Evolutionary conservation across 2,329 filamentous ascomycete genomes (phyloP).

Genomic region (Mariannaea elegans): DNA sequence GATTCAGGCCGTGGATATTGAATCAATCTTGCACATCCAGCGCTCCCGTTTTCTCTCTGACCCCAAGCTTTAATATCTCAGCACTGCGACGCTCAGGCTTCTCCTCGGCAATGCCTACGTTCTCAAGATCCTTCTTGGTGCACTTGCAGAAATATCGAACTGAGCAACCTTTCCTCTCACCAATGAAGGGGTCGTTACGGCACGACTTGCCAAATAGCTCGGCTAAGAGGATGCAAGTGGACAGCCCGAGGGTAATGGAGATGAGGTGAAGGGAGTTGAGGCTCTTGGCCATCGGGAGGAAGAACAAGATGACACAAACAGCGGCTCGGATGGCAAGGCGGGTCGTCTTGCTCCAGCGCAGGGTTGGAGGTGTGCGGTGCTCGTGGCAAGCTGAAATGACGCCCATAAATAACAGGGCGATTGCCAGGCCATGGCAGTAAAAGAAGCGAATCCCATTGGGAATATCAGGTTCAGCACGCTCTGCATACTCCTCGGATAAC

Average conservation of each 20-base stretch:
- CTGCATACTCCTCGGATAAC: slow-evolving; percentile 60
- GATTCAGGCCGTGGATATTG: no score
- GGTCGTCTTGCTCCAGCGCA: slow-evolving; percentile 59
- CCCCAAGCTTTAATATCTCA: slow-evolving; percentile 34
- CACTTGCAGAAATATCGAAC: slow-evolving; percentile 54
- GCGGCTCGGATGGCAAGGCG: slow-evolving; percentile 60
- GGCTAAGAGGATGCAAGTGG: slow-evolving; percentile 55
- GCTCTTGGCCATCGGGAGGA: slow-evolving; percentile 59
- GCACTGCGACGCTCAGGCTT: slow-evolving; percentile 39
- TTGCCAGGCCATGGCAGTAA: slow-evolving; percentile 69
- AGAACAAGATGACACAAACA: slow-evolving; percentile 61
- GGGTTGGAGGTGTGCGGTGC: slow-evolving; percentile 60
- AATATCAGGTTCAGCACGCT: slow-evolving; percentile 60
- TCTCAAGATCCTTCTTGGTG: slow-evolving; percentile 49
- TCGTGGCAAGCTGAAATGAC: slow-evolving; percentile 64
- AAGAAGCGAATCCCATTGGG: slow-evolving; percentile 65
- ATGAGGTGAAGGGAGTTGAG: slow-evolving; percentile 58
- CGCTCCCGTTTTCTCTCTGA: slow-evolving; percentile 37
- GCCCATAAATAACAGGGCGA: slow-evolving; percentile 63
- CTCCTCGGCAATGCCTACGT: slow-evolving; percentile 34
- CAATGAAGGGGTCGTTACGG: slow-evolving; percentile 54
- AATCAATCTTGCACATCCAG: slow-evolving; percentile 32
- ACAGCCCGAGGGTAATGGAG: slow-evolving; percentile 53
- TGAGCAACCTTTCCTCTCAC: slow-evolving; percentile 45
- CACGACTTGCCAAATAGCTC: slow-evolving; percentile 61